Evolutionary conservation across 352 stramenopile species (phyloP).

Genomic region (Pythium scleroteichum): DNA sequence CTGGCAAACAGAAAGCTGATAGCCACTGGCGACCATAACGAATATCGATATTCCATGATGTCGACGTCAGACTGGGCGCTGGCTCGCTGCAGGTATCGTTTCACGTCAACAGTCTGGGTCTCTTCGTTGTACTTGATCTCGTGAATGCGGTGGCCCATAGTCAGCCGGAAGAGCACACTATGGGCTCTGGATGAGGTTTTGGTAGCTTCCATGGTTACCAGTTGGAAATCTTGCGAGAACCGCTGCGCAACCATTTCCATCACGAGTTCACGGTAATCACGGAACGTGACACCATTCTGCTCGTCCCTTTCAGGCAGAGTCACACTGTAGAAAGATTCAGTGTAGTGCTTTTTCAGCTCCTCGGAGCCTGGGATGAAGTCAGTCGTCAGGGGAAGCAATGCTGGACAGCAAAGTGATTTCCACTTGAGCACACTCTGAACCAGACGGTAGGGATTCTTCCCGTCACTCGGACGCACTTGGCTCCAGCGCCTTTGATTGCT

Average conservation of each 20-base stretch:
- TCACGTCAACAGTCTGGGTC: slow-evolving; percentile 85
- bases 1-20: slow-evolving; percentile 63
- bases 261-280: slow-evolving; percentile 76
- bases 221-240: slow-evolving; percentile 85
- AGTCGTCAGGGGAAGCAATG: slow-evolving; percentile 91
- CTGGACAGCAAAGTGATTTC: slow-evolving; percentile 96
- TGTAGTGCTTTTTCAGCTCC: slow-evolving; percentile 83
- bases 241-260: slow-evolving; percentile 87
- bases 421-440: slow-evolving; percentile 94
- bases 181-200: slow-evolving; percentile 21
- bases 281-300: slow-evolving; percentile 61
- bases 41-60: slow-evolving; percentile 85
- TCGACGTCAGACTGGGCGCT: slow-evolving; percentile 65
- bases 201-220: slow-evolving; percentile 64
- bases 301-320: slow-evolving; percentile 75
- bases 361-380: slow-evolving; percentile 85
- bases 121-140: slow-evolving; percentile 88
- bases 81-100: slow-evolving; percentile 75
- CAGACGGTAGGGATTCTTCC: slow-evolving; percentile 44
- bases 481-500: slow-evolving; percentile 96
- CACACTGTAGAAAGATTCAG: slow-evolving; percentile 84
- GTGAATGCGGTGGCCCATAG: slow-evolving; percentile 88
- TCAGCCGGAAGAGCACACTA: slow-evolving; percentile 63
- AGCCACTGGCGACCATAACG: slow-evolving; percentile 70
- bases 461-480: slow-evolving; percentile 87